Conservation (phyloP, 23 red algal species). For the Gracilaria gracilis region DNA sequence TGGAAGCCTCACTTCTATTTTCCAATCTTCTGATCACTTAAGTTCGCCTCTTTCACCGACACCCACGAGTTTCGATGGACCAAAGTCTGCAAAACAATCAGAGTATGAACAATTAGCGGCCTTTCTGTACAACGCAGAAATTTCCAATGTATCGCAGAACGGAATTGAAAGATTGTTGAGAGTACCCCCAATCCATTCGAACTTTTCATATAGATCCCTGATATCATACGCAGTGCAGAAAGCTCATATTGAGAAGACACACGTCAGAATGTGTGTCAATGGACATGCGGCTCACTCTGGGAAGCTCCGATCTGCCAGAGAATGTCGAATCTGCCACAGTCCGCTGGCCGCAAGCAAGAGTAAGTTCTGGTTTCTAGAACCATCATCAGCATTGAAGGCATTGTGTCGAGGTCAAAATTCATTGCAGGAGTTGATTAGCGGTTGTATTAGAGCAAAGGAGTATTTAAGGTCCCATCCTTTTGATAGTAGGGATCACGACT, state of each 20-base stretch:
- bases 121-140: slow-evolving; percentile 14
- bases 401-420: neutral
- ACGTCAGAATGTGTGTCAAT: neutral
- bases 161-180: neutral
- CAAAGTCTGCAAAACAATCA: neutral
- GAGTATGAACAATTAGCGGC: neutral
- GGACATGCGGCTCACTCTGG: neutral
- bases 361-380: neutral
- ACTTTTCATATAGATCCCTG: neutral
- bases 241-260: neutral
- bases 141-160: slow-evolving; percentile 3
- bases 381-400: slow-evolving; percentile 11
- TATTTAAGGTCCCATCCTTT: neutral
- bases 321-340: neutral
- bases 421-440: neutral
- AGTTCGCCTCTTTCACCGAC: too few relatives aligned
- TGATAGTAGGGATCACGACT: neutral
- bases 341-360: neutral
- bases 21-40: neutral
- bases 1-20: neutral
- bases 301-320: neutral
- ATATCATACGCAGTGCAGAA: neutral
- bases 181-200: neutral
- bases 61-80: too few relatives aligned
- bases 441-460: neutral